Evolutionary conservation across 805 yeast species (phyloP), one percentile per base, ranked within the genome.

Genomic region (Starmera pachycereana): DNA sequence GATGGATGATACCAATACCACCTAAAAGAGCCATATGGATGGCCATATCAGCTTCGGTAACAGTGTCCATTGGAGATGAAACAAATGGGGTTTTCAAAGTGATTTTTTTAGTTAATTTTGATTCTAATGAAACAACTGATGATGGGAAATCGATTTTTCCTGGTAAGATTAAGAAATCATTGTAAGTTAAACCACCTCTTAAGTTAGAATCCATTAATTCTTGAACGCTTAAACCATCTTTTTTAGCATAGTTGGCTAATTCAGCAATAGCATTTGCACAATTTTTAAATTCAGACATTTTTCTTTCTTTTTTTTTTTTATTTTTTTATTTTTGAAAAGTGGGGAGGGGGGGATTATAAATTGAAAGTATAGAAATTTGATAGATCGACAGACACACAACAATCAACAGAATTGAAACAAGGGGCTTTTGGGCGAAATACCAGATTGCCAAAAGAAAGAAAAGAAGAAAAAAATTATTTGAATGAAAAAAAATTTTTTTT

Each of bases 1-100:
- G 97, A 67, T 92, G 98, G 56, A 92, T 80, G 60, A 92, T 85
- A 78, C 98, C 98, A 63, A 92, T 87, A 68, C 98, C 98, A 64
- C 98, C 98, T 55, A 89, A 76, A 51, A 92, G 76, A 52, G 98
- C 97, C 97, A 92, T 89, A 69, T 88, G 80, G 54, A 92, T 90
- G 50, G 98, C 98, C 98, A 92, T 92, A 45, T 81, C 85, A 47
- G 88, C 69, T 73, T 92, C 98, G 43, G 98, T 92, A 51, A 92
- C 98, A 37, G 98, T 92, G 69, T 92, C 98, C 98, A 92, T 92
- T 53, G 98, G 98, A 56, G 97, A 87, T 16, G 97, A 90, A 44
- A 92, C 90, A 52, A 92, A 87, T 43, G 98, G 98, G 36, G 96
- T 71, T 71, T 83, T 88, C 66, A 92, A 72, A 41, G 92, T 66